A percentile compares a stretch with the other conserved stretches of the same genome.
These are phyloP conservation scores for Vachellia collinsii DNA, from an alignment of 306 rosid genomes.

Conservation along the genomic window DNA sequence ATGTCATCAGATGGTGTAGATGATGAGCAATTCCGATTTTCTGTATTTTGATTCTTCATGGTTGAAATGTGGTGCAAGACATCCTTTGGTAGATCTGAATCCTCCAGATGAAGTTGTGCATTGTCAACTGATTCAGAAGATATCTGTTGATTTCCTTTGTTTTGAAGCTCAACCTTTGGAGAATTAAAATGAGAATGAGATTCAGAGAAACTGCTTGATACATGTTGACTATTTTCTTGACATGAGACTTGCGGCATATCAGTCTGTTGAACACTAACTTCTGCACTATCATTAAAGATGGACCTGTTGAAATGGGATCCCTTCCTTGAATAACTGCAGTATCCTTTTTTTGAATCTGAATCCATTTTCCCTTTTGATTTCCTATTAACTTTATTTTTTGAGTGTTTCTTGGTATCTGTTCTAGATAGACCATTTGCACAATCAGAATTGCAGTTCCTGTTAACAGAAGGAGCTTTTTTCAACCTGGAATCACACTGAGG, in stretches of 20 bases:
- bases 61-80: constrained; percentile 33
- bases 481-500: constrained; percentile 40
- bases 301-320: constrained; percentile 46
- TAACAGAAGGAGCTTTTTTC: constrained; percentile 50
- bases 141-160: constrained; percentile 38
- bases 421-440: constrained; percentile 40
- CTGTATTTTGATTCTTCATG: constrained; percentile 38
- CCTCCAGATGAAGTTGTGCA: constrained; percentile 44
- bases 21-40: constrained; percentile 43
- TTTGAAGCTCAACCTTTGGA: constrained; percentile 34
- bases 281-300: constrained; percentile 44
- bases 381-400: constrained; percentile 47
- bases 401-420: constrained; percentile 50
- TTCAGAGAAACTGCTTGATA: constrained; percentile 38
- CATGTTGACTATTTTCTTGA: constrained; percentile 42
- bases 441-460: constrained; percentile 39
- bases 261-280: constrained; percentile 43
- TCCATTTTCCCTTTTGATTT: constrained; percentile 57
- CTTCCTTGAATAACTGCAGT: constrained; percentile 50
- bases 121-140: constrained; percentile 48
- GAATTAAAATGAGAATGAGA: constrained; percentile 40
- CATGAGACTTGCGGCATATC: constrained; percentile 43
- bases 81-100: constrained; percentile 36
- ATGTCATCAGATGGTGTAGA: constrained; percentile 37
- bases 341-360: constrained; percentile 50